A percentile compares a stretch with the other conserved stretches of the same genome.
These are phyloP conservation scores for Komagataea norvegica DNA, from an alignment of 1,139 yeast genomes.

Conservation along the genomic window DNA sequence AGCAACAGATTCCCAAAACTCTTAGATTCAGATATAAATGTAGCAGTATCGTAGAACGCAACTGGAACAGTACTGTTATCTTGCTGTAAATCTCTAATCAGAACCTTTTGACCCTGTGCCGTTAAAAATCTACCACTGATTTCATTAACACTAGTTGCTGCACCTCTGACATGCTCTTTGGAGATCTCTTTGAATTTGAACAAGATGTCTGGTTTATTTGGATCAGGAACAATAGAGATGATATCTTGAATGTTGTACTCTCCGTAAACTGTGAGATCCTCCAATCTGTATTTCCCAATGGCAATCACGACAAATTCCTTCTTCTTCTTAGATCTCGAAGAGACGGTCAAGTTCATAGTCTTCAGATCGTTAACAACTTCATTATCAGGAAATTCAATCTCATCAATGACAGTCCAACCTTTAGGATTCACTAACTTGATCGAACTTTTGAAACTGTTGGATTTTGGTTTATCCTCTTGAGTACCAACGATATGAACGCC, in stretches of 20 bases:
- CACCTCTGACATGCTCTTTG: conserved; percentile 77
- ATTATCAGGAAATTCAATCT: conserved; percentile 58
- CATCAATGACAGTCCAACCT: conserved; percentile 73
- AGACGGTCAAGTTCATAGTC: conserved; percentile 31
- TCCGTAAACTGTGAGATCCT: conserved; percentile 81
- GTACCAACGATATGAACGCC: conserved; percentile 60
- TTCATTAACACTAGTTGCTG: conserved; percentile 74
- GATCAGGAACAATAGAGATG: conserved; percentile 85
- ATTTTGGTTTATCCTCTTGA: conserved; percentile 46
- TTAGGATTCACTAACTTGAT: conserved; percentile 65
- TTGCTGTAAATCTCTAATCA: conserved; percentile 79
- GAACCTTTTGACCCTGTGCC: conserved; percentile 83
- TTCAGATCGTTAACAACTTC: conserved; percentile 47
- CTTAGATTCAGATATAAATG: conserved; percentile 75
- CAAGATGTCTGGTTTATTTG: conserved; percentile 79
- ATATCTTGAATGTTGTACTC: conserved; percentile 70
- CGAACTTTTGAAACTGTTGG: conserved; percentile 52
- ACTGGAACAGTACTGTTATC: conserved; percentile 83
- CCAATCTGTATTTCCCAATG: conserved; percentile 71
- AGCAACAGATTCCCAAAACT: conserved; percentile 75
- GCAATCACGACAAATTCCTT: conserved; percentile 77
- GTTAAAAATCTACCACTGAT: conserved; percentile 80
- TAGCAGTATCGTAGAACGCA: conserved; percentile 83
- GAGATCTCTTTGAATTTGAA: conserved; percentile 74
- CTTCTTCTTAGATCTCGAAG: conserved; percentile 50